Evolutionary conservation across 208 protist genomes (phyloP), one percentile per base, ranked within the genome.

Genomic region (Crithidia bombi): DNA sequence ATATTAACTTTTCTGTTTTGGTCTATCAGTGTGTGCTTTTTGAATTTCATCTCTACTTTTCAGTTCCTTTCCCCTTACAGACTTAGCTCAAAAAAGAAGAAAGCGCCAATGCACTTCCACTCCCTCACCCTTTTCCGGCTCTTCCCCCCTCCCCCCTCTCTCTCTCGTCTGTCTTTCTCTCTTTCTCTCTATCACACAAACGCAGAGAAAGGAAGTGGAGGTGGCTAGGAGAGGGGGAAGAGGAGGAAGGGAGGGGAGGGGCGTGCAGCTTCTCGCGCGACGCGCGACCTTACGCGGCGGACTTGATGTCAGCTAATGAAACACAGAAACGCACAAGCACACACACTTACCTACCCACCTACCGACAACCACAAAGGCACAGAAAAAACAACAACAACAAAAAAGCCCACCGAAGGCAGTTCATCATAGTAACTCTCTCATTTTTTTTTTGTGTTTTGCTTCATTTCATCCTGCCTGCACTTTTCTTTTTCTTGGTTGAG

Each of bases 41-140:
- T 9, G 1, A 0, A 30, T 59, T 59, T 23, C 19, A n/a, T 38
- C 19, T 32, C 11, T n/a, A n/a, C n/a, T n/a, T 11, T 47, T 23
- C 25, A 17, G 5, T 46, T 30, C 36, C 57, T 50, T 28, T 41
- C 54, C 35, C 54, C 54, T 59, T 59, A 59, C 28, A 35, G 44
- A 59, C 54, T 59, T 59, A 59, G 54, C n/a, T 17, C 54, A 33
- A 11, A 35, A 52, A 33, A 59, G 49, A 70, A 49, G 52, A 35
- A 44, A 52, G 50, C 12, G 33, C 11, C 44, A 28, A 54, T 35
- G 33, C 12, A 55, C 58, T n/a, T 17, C 21, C 19, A 2, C 36
- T 33, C 11, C 38, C 38, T 41, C 38, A 41, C 14, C 38, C 38
- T 41, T 41, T 14, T 41, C 10, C 38, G n/a, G n/a, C n/a, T n/a